Conservation (phyloP, 1,139 yeast genomes). For the Suhomyces kunorum region DNA sequence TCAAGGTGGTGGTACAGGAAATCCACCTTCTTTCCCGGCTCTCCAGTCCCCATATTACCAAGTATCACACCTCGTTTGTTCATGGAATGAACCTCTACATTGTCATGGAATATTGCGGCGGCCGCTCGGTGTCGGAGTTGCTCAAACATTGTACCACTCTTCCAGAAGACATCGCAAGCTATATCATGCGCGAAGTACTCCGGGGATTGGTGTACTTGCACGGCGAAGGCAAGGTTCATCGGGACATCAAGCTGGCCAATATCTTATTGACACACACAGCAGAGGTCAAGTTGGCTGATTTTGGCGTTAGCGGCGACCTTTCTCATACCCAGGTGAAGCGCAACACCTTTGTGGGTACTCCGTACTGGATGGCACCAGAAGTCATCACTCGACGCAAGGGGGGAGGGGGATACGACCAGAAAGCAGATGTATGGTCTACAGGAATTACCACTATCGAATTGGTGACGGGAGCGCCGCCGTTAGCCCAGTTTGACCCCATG, state of each 20-base stretch:
- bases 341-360: constrained; percentile 83
- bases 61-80: constrained; percentile 62
- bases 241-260: constrained; percentile 85
- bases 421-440: constrained; percentile 86
- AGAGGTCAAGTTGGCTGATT: constrained; percentile 73
- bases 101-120: constrained; percentile 91
- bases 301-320: constrained; percentile 84
- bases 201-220: constrained; percentile 72
- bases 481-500: constrained; percentile 69
- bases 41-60: constrained; percentile 63
- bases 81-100: constrained; percentile 75
- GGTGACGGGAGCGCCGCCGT: constrained; percentile 72
- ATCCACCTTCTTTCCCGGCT: constrained; percentile 69
- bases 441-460: constrained; percentile 83
- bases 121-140: constrained; percentile 84
- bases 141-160: constrained; percentile 37
- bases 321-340: constrained; percentile 60
- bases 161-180: constrained; percentile 59
- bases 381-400: constrained; percentile 57
- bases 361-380: constrained; percentile 95
- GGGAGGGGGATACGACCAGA: constrained; percentile 76
- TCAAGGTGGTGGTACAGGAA: constrained; percentile 68
- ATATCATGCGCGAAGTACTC: constrained; percentile 59
- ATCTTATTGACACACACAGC: constrained; percentile 66
- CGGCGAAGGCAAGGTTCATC: constrained; percentile 70